Conservation (phyloP, 2,329 filamentous ascomycete species). For the Colletotrichum falcatum region DNA sequence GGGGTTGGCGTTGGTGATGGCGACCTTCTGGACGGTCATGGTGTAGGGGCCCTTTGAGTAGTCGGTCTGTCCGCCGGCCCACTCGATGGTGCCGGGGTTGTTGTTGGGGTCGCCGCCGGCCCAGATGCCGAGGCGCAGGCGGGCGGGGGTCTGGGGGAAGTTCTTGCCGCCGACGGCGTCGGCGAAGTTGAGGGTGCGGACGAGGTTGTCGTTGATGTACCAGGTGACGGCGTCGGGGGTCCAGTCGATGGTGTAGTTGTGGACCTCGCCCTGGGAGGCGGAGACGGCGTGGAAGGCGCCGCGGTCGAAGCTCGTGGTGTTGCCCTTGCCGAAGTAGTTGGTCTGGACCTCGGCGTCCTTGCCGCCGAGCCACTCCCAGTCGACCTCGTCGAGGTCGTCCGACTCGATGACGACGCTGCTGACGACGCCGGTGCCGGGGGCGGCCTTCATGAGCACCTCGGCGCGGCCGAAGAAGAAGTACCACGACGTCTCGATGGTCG, state of each 20-base stretch:
- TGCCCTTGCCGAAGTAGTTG: conserved; percentile 84
- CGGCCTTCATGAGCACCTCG: conserved; percentile 67
- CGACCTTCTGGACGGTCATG: conserved; percentile 64
- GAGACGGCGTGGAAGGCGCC: conserved; percentile 67
- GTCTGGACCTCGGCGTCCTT: conserved; percentile 77
- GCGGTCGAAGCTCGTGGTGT: conserved; percentile 74
- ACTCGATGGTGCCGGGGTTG: conserved; percentile 59
- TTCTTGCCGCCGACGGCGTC: conserved; percentile 62
- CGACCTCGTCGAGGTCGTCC: conserved; percentile 83
- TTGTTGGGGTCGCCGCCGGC: conserved; percentile 54
- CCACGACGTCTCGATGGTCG: conserved; percentile 76
- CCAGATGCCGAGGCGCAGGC: conserved; percentile 60
- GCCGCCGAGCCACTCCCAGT: conserved; percentile 85
- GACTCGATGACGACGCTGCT: conserved; percentile 82
- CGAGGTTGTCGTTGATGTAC: conserved; percentile 67
- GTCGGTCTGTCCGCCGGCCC: conserved; percentile 63
- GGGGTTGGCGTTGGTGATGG: conserved; percentile 57
- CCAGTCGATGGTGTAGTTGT: conserved; percentile 71
- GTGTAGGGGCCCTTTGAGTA: conserved; percentile 60
- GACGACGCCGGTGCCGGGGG: conserved; percentile 70
- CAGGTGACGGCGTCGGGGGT: conserved; percentile 63
- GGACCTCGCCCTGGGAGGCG: conserved; percentile 49
- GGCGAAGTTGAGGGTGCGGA: conserved; percentile 62
- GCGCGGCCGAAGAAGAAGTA: conserved; percentile 89
- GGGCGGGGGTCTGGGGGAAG: conserved; percentile 71